A percentile compares a stretch with the other conserved stretches of the same genome.
These are phyloP conservation scores for Macrolepiota fuliginosa DNA, from an alignment of 768 basidiomycete species.

Conservation along the genomic window DNA sequence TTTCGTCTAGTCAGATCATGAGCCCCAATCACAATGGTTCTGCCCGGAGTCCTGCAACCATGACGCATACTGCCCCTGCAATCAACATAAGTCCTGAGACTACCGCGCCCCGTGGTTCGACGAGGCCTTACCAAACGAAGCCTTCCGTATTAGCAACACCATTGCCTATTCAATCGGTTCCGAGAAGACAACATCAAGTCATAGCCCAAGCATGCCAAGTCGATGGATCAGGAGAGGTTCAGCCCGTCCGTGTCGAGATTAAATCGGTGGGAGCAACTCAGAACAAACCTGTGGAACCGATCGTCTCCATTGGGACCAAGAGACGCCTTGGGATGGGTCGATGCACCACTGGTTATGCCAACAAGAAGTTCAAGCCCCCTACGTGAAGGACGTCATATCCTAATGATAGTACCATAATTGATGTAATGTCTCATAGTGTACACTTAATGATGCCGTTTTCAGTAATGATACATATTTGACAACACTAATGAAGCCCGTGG, in stretches of 20 bases:
- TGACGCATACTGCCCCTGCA: background rate
- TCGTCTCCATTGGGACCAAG: constrained; percentile 35
- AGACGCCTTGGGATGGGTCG: constrained; percentile 65
- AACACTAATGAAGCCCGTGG: background rate
- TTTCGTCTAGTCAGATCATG: constrained; percentile 3
- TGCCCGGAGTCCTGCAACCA: background rate
- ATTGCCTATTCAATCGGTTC: background rate
- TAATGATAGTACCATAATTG: background rate
- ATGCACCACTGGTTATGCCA: constrained; percentile 47
- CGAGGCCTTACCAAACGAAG: background rate
- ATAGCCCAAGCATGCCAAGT: background rate
- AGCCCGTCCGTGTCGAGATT: background rate
- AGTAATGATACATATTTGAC: background rate
- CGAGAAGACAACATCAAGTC: background rate
- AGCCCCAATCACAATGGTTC: background rate
- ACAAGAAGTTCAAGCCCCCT: constrained; percentile 72
- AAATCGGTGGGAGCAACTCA: constrained; percentile 7
- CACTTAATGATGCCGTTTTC: background rate
- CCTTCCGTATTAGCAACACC: background rate
- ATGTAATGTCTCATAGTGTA: background rate
- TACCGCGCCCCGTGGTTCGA: background rate
- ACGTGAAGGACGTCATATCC: constrained; percentile 18
- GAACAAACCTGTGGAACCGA: background rate
- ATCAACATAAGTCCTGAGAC: background rate
- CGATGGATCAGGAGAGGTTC: background rate